Conservation (phyloP, 371 early-diverging fungal genomes). For the Mucor saturninus region DNA sequence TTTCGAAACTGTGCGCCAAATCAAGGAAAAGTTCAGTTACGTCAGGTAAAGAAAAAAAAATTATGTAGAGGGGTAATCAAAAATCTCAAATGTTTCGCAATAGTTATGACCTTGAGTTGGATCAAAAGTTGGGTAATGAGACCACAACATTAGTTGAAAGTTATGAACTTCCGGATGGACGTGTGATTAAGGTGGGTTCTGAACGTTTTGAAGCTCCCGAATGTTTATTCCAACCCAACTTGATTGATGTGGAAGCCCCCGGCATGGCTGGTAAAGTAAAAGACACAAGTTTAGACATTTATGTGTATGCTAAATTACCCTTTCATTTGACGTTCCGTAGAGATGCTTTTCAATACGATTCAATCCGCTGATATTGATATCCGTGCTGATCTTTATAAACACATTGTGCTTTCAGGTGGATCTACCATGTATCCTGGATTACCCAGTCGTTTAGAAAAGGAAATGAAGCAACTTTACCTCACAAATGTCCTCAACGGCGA, state of each 20-base stretch:
- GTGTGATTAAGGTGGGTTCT: conserved; percentile 96
- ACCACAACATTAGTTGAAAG: conserved; percentile 95
- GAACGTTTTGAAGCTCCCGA: conserved; percentile 98
- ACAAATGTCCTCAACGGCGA: conserved; percentile 88
- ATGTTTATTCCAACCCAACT: conserved; percentile 96
- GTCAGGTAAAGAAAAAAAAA: conserved; percentile 70
- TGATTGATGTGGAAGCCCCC: conserved; percentile 91
- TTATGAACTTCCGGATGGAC: conserved; percentile 98
- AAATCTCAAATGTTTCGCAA: not conserved
- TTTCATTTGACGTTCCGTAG: conserved; percentile 43
- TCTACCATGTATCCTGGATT: conserved; percentile 98
- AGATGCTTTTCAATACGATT: conserved; percentile 90
- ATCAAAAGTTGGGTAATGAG: conserved; percentile 93
- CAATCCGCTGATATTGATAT: conserved; percentile 93
- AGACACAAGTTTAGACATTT: not conserved
- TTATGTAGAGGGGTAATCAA: not conserved
- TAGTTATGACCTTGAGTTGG: conserved; percentile 93
- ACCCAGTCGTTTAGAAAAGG: conserved; percentile 95
- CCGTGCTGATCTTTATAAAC: conserved; percentile 93
- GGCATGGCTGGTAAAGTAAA: conserved; percentile 85
- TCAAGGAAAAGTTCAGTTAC: conserved; percentile 98
- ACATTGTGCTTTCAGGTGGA: conserved; percentile 97
- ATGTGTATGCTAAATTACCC: not conserved
- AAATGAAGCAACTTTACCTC: conserved; percentile 95
- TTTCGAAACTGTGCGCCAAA: conserved; percentile 96